Evolutionary conservation across 148 eudicot genomes (phyloP), one percentile per base, ranked within the genome.

Genomic region (Selenicereus undatus): DNA sequence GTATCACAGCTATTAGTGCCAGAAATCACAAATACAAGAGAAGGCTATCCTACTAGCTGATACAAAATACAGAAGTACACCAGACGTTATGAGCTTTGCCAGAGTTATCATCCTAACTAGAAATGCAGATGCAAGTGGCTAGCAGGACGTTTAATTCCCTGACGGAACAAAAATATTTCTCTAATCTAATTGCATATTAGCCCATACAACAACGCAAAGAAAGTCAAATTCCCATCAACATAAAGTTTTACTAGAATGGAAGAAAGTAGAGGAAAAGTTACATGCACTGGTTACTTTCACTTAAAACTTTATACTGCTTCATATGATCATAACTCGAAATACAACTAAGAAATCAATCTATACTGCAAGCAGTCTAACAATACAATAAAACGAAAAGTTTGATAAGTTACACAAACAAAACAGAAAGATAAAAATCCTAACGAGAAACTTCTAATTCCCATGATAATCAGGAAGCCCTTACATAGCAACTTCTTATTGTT

Each of bases 1-100:
- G 21, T 68, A 48, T 48, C 21, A 29, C 68, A 30, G 0, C 11
- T n/a, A 45, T 4, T 36, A 66, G 29, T 27, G 71, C 50, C 58
- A 26, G 20, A 77, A 76, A 20, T 29, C 43, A 35, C 51, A 81
- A 14, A 17, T 22, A 18, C 18, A 56, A 17, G 73, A 73, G 7
- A 11, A 71, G 62, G 73, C n/a, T 21, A 69, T 70, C 9, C 62
- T 18, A 35, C 26, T 74, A 74, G 76, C 58, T 74, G 30, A 36
- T 12, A 36, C 51, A 11, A 45, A 69, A 69, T 13, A 73, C 17
- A 32, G 17, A 43, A 50, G 21, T 36, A n/a, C 68, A 51, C 21
- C 9, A 73, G n/a, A 32, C 30, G 51, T 14, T 65, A 73, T 79
- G 71, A 66, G 56, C 73, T 26, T 79, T 18, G 14, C 69, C 39